phyloP scores from a whole-genome alignment of 495 filamentous ascomycete species.

The Usnea hakonensis region DNA sequence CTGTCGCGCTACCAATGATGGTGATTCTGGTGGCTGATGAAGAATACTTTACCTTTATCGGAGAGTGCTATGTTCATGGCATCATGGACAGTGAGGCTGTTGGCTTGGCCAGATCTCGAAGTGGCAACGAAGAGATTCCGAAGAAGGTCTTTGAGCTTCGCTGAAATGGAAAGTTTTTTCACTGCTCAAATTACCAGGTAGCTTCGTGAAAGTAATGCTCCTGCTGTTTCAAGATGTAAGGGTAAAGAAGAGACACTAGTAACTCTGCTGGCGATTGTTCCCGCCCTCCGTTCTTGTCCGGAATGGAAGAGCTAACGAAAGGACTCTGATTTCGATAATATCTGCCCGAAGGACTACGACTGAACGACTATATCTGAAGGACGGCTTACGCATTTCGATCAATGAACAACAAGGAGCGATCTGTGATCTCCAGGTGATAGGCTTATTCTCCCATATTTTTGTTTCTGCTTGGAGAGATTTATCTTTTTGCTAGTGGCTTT shows the following conservation, averaged over 20 bases:
- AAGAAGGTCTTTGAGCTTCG: background rate
- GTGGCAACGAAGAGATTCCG: background rate
- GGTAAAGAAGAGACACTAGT: background rate
- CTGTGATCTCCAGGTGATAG: background rate
- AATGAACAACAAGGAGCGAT: background rate
- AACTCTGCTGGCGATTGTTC: background rate
- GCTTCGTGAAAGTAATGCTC: background rate
- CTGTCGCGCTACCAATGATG: slow-evolving; percentile 31
- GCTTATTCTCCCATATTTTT: no score
- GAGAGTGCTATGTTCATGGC: slow-evolving; percentile 33
- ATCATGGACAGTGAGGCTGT: slow-evolving; percentile 35
- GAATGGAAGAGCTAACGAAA: background rate
- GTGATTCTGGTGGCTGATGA: background rate
- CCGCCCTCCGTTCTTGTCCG: background rate
- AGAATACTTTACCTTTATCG: slow-evolving; percentile 22
- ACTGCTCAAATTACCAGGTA: background rate
- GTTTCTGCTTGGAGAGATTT: background rate
- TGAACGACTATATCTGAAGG: background rate
- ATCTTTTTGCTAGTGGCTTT: background rate
- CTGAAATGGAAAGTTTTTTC: background rate
- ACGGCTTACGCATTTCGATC: background rate
- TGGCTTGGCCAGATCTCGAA: slow-evolving; percentile 24
- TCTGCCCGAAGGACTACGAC: background rate
- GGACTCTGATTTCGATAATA: background rate
- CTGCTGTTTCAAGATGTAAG: background rate